Base-by-base conservation (phyloP, 768 basidiomycete genomes). In the Suillus luteus region DNA sequence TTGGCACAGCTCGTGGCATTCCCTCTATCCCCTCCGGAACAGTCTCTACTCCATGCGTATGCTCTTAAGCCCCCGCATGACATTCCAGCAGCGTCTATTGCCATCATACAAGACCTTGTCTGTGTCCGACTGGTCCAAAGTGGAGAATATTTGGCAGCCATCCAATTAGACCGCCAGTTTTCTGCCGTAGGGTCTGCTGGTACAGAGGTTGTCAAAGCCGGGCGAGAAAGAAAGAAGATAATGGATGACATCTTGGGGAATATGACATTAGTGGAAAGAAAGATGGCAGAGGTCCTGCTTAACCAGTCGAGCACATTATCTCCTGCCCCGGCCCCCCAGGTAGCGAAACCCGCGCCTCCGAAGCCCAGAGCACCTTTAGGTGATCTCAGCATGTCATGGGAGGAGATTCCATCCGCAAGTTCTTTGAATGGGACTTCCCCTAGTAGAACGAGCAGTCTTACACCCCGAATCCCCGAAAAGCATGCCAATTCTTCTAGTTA, bases 121-220 rank as follows among this genome's bases (percentile, higher is more conserved):
- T 91, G 89, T 65, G 85, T 90, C 17, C 88, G 93, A 11, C 83
- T 93, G 10, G 83, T 94, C 40, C 88, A 92, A 70, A 82, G 80
- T 3, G 92, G 91, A 4, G 83, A 85, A 63, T 87, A 88, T 68
- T 76, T 82, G 0, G 85, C 86, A n/a, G 93, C 91, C 10, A 84
- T 93, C 71, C 89, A 87, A 76, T 80, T 91, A 49, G 91, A 94
- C 72, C 83, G 85, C 58, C 80, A 83, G 68, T 88, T 91, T 67
- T 73, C 80, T 46, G 74, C 80, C 11, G 70, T 77, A n/a, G 78
- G 81, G 7, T 64, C 79, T 49, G 74, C 81, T 33, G 61, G 75
- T 49, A 57, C 67, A 44, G 33, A 65, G 61, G 71, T 76, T 49
- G 69, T 76, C 69, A 57, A 82, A 65, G 67, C 71, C 19, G 71